phyloP scores from a whole-genome alignment of 805 yeast genomes.

The Wickerhamomyces strasburgensis region DNA sequence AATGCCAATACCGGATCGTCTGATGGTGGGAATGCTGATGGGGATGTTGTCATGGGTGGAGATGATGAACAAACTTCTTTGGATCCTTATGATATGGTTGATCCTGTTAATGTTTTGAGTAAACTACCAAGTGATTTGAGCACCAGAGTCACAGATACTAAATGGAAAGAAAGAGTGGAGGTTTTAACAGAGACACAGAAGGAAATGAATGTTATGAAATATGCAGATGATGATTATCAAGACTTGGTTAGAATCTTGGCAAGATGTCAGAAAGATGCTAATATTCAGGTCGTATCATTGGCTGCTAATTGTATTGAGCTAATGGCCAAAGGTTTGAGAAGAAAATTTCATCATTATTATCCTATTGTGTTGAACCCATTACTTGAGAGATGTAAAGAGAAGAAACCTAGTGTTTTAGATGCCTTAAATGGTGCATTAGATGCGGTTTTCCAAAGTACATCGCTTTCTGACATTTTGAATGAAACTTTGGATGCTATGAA shows the following conservation, averaged over 20 bases:
- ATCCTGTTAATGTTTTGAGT: constrained; percentile 61
- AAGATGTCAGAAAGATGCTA: constrained; percentile 82
- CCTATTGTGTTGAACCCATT: constrained; percentile 51
- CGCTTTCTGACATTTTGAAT: constrained; percentile 52
- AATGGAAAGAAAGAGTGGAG: constrained; percentile 93
- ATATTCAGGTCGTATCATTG: constrained; percentile 75
- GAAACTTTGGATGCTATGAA: constrained; percentile 54
- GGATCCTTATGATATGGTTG: constrained; percentile 69
- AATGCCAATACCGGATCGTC: constrained; percentile 3
- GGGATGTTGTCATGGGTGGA: constrained; percentile 23
- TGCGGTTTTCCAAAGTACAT: constrained; percentile 49
- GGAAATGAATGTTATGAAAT: constrained; percentile 47
- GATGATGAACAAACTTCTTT: constrained; percentile 28
- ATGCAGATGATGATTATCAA: constrained; percentile 59
- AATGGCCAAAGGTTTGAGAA: constrained; percentile 62
- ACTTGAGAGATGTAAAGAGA: constrained; percentile 83
- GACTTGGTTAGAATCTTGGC: constrained; percentile 58
- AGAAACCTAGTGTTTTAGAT: constrained; percentile 71
- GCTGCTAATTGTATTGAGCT: constrained; percentile 64
- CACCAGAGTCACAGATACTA: constrained; percentile 49
- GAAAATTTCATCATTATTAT: constrained; percentile 50
- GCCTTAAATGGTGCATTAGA: constrained; percentile 65
- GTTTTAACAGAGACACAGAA: constrained; percentile 59
- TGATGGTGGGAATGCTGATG: constrained; percentile 14
- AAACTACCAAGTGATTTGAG: constrained; percentile 63